Conservation (phyloP, 177 flowering plant genomes). For the Vitis hybrid region DNA sequence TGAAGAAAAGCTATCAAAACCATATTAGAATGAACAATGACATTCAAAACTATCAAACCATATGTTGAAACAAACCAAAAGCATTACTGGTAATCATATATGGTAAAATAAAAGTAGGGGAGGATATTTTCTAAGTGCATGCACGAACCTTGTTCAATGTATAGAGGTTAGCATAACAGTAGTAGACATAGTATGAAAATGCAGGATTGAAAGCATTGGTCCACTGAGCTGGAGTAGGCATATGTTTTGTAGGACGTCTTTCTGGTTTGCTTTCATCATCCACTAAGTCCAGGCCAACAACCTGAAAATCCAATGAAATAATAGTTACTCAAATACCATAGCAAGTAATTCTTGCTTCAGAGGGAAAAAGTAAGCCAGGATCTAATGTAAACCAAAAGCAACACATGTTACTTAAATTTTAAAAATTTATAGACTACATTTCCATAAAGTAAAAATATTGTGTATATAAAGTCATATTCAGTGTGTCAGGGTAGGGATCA, state of each 20-base stretch:
- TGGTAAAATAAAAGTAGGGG: too few species aligned
- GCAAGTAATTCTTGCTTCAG: neutral
- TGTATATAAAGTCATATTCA: neutral
- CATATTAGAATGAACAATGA: too few species aligned
- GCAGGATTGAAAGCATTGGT: slow-evolving; percentile 95
- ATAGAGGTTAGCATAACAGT: slow-evolving; percentile 94
- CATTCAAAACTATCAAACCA: too few species aligned
- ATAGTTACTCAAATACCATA: neutral
- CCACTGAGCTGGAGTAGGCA: slow-evolving; percentile 98
- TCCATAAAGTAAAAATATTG: neutral
- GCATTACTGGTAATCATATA: too few species aligned
- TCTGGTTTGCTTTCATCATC: slow-evolving; percentile 99
- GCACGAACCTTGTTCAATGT: slow-evolving; percentile 82
- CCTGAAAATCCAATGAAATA: slow-evolving; percentile 42
- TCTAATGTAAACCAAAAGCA: too few species aligned
- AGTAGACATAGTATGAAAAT: slow-evolving; percentile 87
- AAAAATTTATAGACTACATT: neutral
- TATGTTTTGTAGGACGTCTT: slow-evolving; percentile 98
- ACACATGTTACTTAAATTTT: neutral
- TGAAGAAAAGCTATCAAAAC: too few species aligned
- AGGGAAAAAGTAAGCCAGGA: too few species aligned
- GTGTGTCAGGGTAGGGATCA: neutral
- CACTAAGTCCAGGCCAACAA: slow-evolving; percentile 95
- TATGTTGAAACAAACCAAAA: too few species aligned
- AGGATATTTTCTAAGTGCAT: too few species aligned